Base-by-base conservation (phyloP, 805 yeast genomes). In the Saturnispora gosingensis region DNA sequence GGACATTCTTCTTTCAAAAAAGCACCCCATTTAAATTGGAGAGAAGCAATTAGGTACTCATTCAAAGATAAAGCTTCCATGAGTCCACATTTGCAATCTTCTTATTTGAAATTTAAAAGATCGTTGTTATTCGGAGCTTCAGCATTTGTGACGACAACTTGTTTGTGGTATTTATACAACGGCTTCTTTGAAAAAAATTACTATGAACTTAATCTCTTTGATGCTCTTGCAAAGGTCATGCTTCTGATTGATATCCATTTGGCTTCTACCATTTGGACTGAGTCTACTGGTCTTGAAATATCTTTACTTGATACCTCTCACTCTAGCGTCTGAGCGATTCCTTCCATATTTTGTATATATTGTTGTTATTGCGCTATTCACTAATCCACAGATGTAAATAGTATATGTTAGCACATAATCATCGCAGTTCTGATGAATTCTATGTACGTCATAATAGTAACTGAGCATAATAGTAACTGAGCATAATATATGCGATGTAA, bases 21-120 rank as follows among this genome's bases (percentile, higher is more conserved):
- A 39, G 30, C n/a, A 13, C 20, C 20, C 1, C 28, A 34, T 3
- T 49, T 59, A 6, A 20, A 50, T 2, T 46, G 58, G 30, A 36
- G 25, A 1, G 61, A 60, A 15, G 67, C 63, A 1, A 10, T 63
- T 22, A 53, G 47, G 34, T 54, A 58, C 40, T 56, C 62, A 27
- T 48, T 53, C n/a, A 24, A 40, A 9, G 5, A 8, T 5, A 11
- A 42, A 3, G 9, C 24, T 5, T 24, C 36, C 27, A 43, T 46
- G 49, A 27, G 27, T 16, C 18, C 43, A 4, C 22, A 20, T 30
- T 11, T 36, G 18, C 49, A 30, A 13, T 27, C 28, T 18, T 45
- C 53, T 13, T 15, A 39, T 8, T 7, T 50, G 3, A 45, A 45
- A 18, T 50, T 45, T 18, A 45, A 39, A 32, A 45, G 49, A 50